Conservation (phyloP, 2,329 filamentous ascomycete species). For the Cladosporium sp. region DNA sequence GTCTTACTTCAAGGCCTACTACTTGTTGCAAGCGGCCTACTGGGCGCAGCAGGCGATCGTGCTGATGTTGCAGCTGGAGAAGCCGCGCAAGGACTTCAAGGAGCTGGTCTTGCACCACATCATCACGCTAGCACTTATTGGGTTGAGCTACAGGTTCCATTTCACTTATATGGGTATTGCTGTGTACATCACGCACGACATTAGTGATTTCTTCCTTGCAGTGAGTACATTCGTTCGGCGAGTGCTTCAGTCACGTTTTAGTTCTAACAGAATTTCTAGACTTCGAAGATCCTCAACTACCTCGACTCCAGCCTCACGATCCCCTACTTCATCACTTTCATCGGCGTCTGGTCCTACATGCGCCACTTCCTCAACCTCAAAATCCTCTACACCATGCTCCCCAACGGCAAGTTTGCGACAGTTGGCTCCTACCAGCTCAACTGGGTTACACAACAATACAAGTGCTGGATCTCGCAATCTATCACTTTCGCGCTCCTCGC, state of each 20-base stretch:
- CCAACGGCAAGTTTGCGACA: conserved; percentile 65
- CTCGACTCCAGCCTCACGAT: conserved; percentile 75
- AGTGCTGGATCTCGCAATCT: conserved; percentile 68
- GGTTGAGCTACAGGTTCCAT: conserved; percentile 88
- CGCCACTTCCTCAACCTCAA: conserved; percentile 81
- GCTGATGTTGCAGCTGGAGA: conserved; percentile 81
- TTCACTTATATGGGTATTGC: conserved; percentile 94
- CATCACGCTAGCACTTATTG: conserved; percentile 82
- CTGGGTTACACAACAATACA: conserved; percentile 77
- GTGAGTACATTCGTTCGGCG: conserved; percentile 54
- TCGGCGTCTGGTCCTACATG: conserved; percentile 82
- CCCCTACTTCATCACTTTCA: conserved; percentile 83
- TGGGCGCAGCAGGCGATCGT: conserved; percentile 96
- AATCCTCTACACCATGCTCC: conserved; percentile 75
- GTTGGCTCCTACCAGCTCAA: conserved; percentile 74
- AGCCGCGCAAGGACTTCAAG: conserved; percentile 91
- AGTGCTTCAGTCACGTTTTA: background rate
- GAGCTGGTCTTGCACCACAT: conserved; percentile 91
- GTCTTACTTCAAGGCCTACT: conserved; percentile 88
- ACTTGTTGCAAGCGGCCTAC: conserved; percentile 90
- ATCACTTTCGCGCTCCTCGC: conserved; percentile 68
- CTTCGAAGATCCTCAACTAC: conserved; percentile 90
- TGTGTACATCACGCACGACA: conserved; percentile 92
- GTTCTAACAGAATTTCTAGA: conserved; percentile 53
- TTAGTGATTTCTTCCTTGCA: conserved; percentile 93